Base-by-base conservation (phyloP, 129 eudicot genomes). In the Dittrichia graveolens region DNA sequence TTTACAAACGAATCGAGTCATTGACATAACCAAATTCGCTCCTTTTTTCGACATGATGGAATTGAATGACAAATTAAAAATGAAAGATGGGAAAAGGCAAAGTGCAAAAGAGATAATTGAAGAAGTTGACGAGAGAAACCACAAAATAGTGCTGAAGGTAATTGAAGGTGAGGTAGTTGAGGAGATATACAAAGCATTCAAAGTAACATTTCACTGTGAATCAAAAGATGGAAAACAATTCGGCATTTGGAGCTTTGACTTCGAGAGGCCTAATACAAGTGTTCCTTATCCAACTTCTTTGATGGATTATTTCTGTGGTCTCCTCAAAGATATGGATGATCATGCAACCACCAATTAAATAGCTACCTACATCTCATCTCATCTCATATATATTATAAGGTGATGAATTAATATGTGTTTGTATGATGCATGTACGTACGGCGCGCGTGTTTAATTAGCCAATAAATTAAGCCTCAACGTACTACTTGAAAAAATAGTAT, bases 181-280 rank as follows among this genome's bases (percentile, higher is more conserved):
- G 52, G 49, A 0, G 34, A 24, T 24, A 24, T 78, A 78, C 48
- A 78, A 78, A 15, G 54, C 58, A 34, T 71, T 71, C 44, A 37
- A 8, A 3, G 0, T 52, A 8, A 71, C 59, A 4, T 5, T 42
- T 18, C 79, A 72, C 13, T 8, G 43, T 19, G 76, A 56, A 41
- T 3, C 35, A 24, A 71, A 58, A 24, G 75, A 59, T 44, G 73
- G 65, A 5, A 67, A 67, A 6, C 46, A 45, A 7, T 67, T 42
- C 48, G 79, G 39, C 7, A 68, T 68, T 42, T 80, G 66, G 76
- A 79, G 71, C 18, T 7, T 72, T 37, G 79, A 65, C 8, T 79
- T 72, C 13, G 79, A 79, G 54, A 79, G 56, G 49, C 61, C 56
- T 34, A 10, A 68, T 9, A 34, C 47, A 15, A 49, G 37, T 50